These are phyloP conservation scores for Lentinus polychrous DNA, from an alignment of 1,284 basidiomycete species.

Conservation along the genomic window DNA sequence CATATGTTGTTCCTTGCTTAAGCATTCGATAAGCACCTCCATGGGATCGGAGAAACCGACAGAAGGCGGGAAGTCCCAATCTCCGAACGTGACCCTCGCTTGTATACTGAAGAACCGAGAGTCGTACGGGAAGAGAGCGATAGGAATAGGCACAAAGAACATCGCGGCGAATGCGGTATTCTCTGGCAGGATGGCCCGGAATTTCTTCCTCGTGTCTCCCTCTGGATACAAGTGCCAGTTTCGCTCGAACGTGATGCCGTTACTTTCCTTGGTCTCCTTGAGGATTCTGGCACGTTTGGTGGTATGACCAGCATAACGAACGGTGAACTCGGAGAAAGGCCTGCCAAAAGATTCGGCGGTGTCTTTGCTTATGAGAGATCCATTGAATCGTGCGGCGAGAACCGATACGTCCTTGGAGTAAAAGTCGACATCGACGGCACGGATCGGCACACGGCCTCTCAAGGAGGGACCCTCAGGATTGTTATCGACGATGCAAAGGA, in stretches of 20 bases:
- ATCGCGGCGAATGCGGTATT: background rate
- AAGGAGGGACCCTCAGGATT: background rate
- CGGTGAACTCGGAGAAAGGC: background rate
- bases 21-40: constrained; percentile 2
- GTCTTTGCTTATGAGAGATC: background rate
- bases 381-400: background rate
- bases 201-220: background rate
- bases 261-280: background rate
- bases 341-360: background rate
- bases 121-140: constrained; percentile 2
- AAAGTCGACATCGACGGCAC: constrained; percentile 4
- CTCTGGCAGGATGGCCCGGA: background rate
- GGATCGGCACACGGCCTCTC: background rate
- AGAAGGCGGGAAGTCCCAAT: background rate
- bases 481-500: constrained; percentile 4
- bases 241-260: background rate
- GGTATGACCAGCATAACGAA: background rate
- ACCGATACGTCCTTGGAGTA: background rate
- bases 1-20: constrained; percentile 5
- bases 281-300: background rate
- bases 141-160: constrained; percentile 7
- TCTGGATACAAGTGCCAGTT: background rate
- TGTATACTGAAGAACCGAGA: constrained; percentile 6
- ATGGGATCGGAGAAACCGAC: background rate
- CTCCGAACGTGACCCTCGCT: constrained; percentile 3